Base-by-base conservation (phyloP, 768 basidiomycete species). In the Tricholomella constricta region DNA sequence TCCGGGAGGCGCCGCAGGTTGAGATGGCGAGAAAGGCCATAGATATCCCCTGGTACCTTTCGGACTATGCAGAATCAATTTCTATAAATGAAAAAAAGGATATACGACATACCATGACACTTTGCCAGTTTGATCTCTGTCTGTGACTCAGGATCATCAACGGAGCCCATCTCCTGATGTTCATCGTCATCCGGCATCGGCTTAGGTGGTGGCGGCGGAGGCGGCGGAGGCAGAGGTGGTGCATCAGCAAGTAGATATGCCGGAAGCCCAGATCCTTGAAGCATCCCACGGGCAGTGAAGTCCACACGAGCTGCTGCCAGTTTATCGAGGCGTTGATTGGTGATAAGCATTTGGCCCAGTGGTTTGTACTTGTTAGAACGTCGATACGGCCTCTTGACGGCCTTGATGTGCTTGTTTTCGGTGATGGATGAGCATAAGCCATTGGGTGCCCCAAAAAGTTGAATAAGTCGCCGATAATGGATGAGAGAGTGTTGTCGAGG, bases 371-470 rank as follows among this genome's bases (percentile, higher is more conserved):
- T 17, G 47, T 59, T 74, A 0, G 70, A 72, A 0, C 54, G 51
- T 1, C 58, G 48, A 45, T 65, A 75, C 1, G 70, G 73, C 32
- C 71, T 37, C 45, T 75, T 75, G 3, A 76, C 68, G 2, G 67
- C 69, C 8, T 62, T 67, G 43, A 73, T 70, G 31, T 72, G 73
- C 23, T 67, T 69, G 0, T 62, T 63, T 20, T 75, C 71, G 0
- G 66, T 74, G 11, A 73, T 74, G 0, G 67, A 74, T 0, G 65
- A 70, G 37, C 72, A 73, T 1, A 74, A 62, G 0, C 73, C 69
- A 45, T 72, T 72, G 0, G 68, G 72, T 2, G 66, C 57, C 2
- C 68, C 68, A 54, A 71, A 74, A 1, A 45, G 23, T 17, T 27
- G 42, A 25, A 62, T 64, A 7, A 52, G 37, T 4, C 3, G 15